These are phyloP conservation scores for Periconia digitata DNA, from an alignment of 2,329 filamentous ascomycete genomes.

Conservation along the genomic window DNA sequence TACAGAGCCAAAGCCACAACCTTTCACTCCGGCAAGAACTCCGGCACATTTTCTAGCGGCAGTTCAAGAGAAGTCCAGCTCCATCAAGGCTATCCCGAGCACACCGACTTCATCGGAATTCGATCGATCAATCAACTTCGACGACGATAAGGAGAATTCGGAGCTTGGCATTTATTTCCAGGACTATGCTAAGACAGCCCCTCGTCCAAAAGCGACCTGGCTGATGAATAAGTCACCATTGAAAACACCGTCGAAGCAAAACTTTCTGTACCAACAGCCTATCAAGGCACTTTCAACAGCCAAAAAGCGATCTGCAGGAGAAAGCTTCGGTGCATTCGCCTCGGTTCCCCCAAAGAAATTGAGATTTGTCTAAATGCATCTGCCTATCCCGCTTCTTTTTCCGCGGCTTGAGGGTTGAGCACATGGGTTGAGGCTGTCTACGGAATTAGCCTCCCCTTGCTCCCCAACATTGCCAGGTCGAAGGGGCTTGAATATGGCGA, in stretches of 20 bases:
- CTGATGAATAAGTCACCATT: slow-evolving; percentile 46
- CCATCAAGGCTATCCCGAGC: slow-evolving; percentile 1
- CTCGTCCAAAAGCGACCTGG: slow-evolving; percentile 24
- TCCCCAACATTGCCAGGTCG: no score
- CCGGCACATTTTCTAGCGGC: slow-evolving; percentile 28
- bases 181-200: slow-evolving; percentile 47
- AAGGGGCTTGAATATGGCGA: no score
- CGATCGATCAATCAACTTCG: slow-evolving; percentile 25
- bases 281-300: slow-evolving; percentile 3
- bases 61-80: slow-evolving; percentile 11
- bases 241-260: slow-evolving; percentile 57
- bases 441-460: background rate
- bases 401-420: background rate
- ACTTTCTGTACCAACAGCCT: slow-evolving; percentile 10
- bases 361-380: slow-evolving; percentile 18
- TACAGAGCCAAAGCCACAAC: slow-evolving; percentile 21
- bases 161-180: slow-evolving; percentile 41
- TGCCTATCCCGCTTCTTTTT: background rate
- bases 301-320: background rate
- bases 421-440: background rate
- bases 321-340: slow-evolving; percentile 10
- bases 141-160: slow-evolving; percentile 37
- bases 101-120: slow-evolving; percentile 28
- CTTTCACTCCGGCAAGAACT: slow-evolving; percentile 34
- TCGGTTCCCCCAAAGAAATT: slow-evolving; percentile 28